Base-by-base conservation (phyloP, 129 eudicot genomes). In the Smallanthus sonchifolius region DNA sequence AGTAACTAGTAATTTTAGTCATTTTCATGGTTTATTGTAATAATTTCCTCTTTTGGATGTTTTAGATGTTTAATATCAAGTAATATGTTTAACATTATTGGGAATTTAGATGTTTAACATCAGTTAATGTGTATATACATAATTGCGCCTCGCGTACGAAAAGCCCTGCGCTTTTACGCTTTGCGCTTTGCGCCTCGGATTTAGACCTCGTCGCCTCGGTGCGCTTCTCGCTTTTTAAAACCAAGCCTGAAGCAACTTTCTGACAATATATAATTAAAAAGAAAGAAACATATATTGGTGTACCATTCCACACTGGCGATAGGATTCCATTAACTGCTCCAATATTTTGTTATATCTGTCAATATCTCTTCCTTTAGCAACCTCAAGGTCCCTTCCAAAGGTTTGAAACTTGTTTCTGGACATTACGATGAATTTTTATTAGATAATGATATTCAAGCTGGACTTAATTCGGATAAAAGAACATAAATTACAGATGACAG, bases 271-370 rank as follows among this genome's bases (percentile, higher is more conserved):
- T 65, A 20, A 35, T 63, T n/a, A 79, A 19, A 61, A 59, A 48
- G 35, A 67, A 49, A 30, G 16, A 72, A 62, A 73, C 6, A 80
- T 19, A 67, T 13, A 49, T 35, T 71, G 40, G 17, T 76, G 28
- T 84, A 95, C 99, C 86, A 35, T 70, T 59, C 90, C 96, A 84
- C 88, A 80, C 72, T 80, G 92, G 71, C 80, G 91, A 85, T 86
- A 95, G 20, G 95, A 87, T 80, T 86, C 89, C 80, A 74, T 82
- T 57, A 95, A 65, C 81, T 91, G 96, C 65, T 80, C 81, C 82
- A 79, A 55, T 69, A 91, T 78, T 57, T 80, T 83, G 68, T 82
- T n/a, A 77, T 84, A 91, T 86, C 78, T 85, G 67, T 83, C 87
- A 63, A 37, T 83, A 68, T 95, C 96, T 72, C 86, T 83, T 43